Conservation (phyloP, 2,329 filamentous ascomycete genomes). For the Diaporthe vexans region DNA sequence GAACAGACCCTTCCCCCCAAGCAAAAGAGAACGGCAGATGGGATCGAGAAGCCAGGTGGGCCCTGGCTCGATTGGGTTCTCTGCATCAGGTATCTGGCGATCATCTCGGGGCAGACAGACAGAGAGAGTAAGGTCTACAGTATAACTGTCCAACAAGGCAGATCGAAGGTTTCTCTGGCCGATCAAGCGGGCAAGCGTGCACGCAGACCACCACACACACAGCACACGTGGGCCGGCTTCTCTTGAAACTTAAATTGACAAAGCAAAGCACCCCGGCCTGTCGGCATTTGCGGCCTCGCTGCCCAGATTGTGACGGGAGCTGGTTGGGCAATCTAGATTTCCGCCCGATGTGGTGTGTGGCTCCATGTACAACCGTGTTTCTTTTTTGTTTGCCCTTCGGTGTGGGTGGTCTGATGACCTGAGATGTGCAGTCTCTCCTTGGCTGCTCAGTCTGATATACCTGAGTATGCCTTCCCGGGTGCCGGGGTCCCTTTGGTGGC, state of each 20-base stretch:
- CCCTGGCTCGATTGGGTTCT: slow-evolving; percentile 20
- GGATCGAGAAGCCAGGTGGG: not conserved
- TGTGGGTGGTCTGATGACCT: slow-evolving; percentile 12
- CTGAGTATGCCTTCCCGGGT: not conserved
- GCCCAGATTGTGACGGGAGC: slow-evolving; percentile 17
- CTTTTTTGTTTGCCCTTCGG: not conserved
- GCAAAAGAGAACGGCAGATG: not conserved
- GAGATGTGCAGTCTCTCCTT: not conserved
- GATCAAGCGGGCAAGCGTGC: not conserved
- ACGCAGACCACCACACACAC: not conserved
- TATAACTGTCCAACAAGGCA: not conserved
- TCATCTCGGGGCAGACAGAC: not conserved
- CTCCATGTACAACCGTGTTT: not conserved
- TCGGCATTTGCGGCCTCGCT: slow-evolving; percentile 19
- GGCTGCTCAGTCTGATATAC: not conserved
- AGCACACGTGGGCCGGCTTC: slow-evolving; percentile 6
- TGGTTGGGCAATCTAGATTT: slow-evolving; percentile 22
- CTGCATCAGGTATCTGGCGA: slow-evolving; percentile 17
- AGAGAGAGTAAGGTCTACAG: no score
- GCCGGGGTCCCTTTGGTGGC: not conserved
- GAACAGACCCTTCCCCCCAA: not conserved
- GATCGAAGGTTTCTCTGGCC: slow-evolving; percentile 2
- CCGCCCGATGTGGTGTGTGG: slow-evolving; percentile 9
- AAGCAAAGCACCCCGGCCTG: not conserved
- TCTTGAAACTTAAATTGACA: slow-evolving; percentile 10